Base-by-base conservation (phyloP, 2,329 filamentous ascomycete genomes). In the Ceratocystis ficicola region DNA sequence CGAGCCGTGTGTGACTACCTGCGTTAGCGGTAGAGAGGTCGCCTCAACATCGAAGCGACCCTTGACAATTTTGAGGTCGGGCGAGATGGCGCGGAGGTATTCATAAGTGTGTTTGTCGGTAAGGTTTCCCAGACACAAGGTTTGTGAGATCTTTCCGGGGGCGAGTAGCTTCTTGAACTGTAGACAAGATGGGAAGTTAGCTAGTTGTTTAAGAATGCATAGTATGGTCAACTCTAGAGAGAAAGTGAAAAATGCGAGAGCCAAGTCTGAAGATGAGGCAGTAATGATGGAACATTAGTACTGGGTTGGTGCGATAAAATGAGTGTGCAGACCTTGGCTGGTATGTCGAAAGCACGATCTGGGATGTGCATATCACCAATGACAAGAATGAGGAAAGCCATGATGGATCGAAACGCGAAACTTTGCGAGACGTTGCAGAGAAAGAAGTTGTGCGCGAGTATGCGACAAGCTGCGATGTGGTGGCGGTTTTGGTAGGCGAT, bases 351-450 rank as follows among this genome's bases (percentile, higher is more conserved):
- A 71, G 90, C 91, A 75, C 91, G 83, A 77, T 96, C 91, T 72
- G 91, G 91, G 77, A 96, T 95, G 79, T 95, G 91, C 65, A 96
- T 84, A 79, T 96, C 91, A 75, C 90, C 90, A 71, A 96, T 90
- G 73, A 94, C 90, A 74, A 96, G 84, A 74, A 95, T 91, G 71
- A 96, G 82, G 77, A 93, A 90, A 70, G 90, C 90, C 79, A 93
- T 90, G 80, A 85, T 87, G 72, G 67, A 36, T 65, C 28, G 60
- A 17, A 41, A 22, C 65, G 44, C 32, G 20, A 20, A 36, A 2
- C 12, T n/a, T 28, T 7, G 17, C 20, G 8, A 28, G 36, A 41
- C 10, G 36, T 41, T 41, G 36, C 12, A 41, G 12, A 15, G 36
- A 41, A 41, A 8, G 25, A n/a, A 36, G 30, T n/a, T 36, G 28